Percentiles rank a stretch among this genome's conserved stretches.
These are phyloP conservation scores for Plasmodium blacklocki DNA, from an alignment of 169 alveolate genomes.

Conservation along the genomic window DNA sequence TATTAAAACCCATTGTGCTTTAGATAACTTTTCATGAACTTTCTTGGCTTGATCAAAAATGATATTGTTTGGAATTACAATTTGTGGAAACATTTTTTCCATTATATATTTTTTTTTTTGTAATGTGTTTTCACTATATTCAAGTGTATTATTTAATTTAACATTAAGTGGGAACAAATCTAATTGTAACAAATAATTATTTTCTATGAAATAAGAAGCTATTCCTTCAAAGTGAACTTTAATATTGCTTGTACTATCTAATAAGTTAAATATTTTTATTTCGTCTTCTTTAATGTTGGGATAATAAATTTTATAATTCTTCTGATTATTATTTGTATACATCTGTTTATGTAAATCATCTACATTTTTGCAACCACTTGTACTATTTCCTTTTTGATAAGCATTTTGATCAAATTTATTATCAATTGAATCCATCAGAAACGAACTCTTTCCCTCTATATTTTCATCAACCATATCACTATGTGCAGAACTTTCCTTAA, in stretches of 20 bases:
- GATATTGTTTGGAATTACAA: constrained; percentile 33
- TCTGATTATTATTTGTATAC: background rate
- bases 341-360: background rate
- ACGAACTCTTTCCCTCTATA: background rate
- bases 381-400: background rate
- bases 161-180: constrained; percentile 48
- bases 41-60: constrained; percentile 67
- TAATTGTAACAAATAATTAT: constrained; percentile 32
- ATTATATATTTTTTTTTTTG: background rate
- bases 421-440: background rate
- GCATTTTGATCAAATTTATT: background rate
- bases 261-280: constrained; percentile 18
- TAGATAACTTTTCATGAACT: constrained; percentile 42
- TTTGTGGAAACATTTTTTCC: constrained; percentile 29
- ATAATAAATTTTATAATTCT: background rate
- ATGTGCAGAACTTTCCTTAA: background rate
- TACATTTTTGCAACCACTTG: background rate
- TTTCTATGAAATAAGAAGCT: constrained; percentile 65
- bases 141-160: constrained; percentile 1
- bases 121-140: background rate
- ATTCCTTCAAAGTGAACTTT: constrained; percentile 59
- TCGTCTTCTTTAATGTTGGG: constrained; percentile 44
- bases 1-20: constrained; percentile 73
- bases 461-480: background rate
- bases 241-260: constrained; percentile 35